Evolutionary conservation across 345 rosid genomes (phyloP), one percentile per base, ranked within the genome.

Genomic region (Syzygium jambos): DNA sequence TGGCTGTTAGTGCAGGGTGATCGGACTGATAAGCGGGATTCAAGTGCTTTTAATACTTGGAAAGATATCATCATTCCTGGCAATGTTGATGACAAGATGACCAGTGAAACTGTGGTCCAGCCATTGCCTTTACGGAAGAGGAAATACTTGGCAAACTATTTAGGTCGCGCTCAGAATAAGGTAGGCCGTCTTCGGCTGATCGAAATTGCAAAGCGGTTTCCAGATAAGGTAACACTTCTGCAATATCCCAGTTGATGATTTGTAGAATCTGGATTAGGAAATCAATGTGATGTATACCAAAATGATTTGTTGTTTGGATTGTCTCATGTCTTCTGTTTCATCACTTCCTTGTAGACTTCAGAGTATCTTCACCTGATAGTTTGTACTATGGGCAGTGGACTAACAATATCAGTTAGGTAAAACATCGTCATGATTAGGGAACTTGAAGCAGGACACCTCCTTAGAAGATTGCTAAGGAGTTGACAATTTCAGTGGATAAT

Each of bases 41-140:
- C 92, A 16, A 96, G 94, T 91, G 98, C 99, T 73, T 98, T 96
- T 82, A 95, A 94, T 92, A 94, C 99, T 84, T 98, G 99, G 99
- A 98, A 98, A 92, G 99, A 96, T 90, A 95, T 97, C 87, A 94
- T 97, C 86, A 95, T 97, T 90, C 99, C 99, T 51, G 99, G 99
- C 85, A 96, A 98, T 86, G 93, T 98, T 51, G 98, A 96, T 80
- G 98, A 98, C 91, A 96, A 93, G 63, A 98, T 98, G 98, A 95
- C 97, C 30, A 93, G 87, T 91, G 85, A 65, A 38, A 87, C 94
- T 10, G 53, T 92, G 86, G 95, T 95, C 61, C 94, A 89, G 89
- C 99, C 99, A 87, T 91, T 95, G 92, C 96, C 98, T 90, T 78
- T 98, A 85, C 88, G 93, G 51, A 93, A 93, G 90, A 93, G 99